Conservation (phyloP, 108 stramenopile species). For the Nitzschia palea region DNA sequence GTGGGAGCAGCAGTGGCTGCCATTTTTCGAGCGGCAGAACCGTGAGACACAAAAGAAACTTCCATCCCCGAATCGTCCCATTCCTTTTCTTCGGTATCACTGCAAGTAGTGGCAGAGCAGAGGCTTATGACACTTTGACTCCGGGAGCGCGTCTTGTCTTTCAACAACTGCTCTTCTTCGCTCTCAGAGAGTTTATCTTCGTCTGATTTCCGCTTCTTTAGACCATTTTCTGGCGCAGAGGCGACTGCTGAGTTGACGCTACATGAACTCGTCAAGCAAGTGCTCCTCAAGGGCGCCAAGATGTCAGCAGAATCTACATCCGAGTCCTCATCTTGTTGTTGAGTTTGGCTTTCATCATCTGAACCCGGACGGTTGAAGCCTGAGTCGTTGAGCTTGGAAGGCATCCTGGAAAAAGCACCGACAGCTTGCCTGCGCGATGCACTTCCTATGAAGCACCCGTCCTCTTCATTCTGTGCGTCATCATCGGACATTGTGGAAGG, state of each 20-base stretch:
- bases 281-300: background rate
- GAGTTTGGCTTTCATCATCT: background rate
- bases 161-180: background rate
- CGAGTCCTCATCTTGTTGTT: conserved; percentile 9
- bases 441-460: background rate
- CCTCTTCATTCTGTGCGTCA: background rate
- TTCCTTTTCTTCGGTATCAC: conserved; percentile 21
- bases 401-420: too few species aligned
- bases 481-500: background rate
- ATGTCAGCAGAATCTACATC: background rate
- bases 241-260: too few species aligned
- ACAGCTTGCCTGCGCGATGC: too few species aligned
- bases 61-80: conserved; percentile 38
- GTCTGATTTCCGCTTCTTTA: too few species aligned
- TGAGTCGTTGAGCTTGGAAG: too few species aligned
- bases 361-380: too few species aligned
- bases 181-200: too few species aligned
- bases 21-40: background rate
- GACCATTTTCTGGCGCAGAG: too few species aligned
- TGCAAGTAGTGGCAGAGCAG: conserved; percentile 38
- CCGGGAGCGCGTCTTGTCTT: conserved; percentile 13
- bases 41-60: conserved; percentile 26
- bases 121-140: conserved; percentile 29
- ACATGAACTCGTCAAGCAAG: too few species aligned
- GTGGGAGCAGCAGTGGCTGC: conserved; percentile 34